These are phyloP conservation scores for Ophiostoma ips DNA, from an alignment of 2,329 filamentous ascomycete species.

Conservation along the genomic window DNA sequence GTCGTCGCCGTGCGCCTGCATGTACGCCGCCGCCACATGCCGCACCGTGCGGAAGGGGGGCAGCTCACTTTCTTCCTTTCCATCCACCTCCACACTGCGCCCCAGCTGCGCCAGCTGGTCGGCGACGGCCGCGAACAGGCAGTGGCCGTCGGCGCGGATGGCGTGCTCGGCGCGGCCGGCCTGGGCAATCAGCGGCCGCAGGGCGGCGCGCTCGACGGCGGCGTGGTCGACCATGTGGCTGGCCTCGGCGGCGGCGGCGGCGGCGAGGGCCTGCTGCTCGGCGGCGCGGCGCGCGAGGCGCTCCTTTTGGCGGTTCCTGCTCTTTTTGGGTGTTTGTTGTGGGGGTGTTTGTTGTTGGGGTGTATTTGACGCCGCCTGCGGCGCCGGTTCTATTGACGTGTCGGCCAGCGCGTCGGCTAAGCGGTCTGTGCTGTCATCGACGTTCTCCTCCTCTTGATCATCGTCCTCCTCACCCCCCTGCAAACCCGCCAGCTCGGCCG, in stretches of 20 bases:
- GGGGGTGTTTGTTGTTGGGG: too few species aligned
- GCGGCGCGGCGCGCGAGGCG: slow-evolving; percentile 79
- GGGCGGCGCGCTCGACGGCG: slow-evolving; percentile 52
- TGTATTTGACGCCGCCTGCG: too few species aligned
- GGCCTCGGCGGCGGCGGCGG: slow-evolving; percentile 62
- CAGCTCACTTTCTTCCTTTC: slow-evolving; percentile 20
- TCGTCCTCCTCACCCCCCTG: slow-evolving; percentile 8
- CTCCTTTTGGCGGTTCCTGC: slow-evolving; percentile 83
- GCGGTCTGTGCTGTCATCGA: slow-evolving; percentile 7
- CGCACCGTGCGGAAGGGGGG: slow-evolving; percentile 53
- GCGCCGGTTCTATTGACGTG: slow-evolving; percentile 13
- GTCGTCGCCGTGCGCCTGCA: slow-evolving; percentile 58
- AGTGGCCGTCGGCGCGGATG: slow-evolving; percentile 85
- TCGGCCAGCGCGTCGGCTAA: slow-evolving; percentile 5
- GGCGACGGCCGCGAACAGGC: slow-evolving; percentile 81
- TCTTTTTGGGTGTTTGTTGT: neutral
- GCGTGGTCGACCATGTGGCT: slow-evolving; percentile 59
- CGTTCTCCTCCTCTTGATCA: slow-evolving; percentile 11
- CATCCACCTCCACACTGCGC: slow-evolving; percentile 22
- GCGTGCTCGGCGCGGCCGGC: slow-evolving; percentile 58
- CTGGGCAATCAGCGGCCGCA: slow-evolving; percentile 52
- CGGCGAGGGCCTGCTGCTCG: slow-evolving; percentile 58
- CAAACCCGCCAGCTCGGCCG: slow-evolving; percentile 39
- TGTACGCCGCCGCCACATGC: slow-evolving; percentile 61
- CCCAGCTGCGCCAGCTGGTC: slow-evolving; percentile 54